Evolutionary conservation across 345 rosid species (phyloP).

Genomic region (Syzygium oleosum): DNA sequence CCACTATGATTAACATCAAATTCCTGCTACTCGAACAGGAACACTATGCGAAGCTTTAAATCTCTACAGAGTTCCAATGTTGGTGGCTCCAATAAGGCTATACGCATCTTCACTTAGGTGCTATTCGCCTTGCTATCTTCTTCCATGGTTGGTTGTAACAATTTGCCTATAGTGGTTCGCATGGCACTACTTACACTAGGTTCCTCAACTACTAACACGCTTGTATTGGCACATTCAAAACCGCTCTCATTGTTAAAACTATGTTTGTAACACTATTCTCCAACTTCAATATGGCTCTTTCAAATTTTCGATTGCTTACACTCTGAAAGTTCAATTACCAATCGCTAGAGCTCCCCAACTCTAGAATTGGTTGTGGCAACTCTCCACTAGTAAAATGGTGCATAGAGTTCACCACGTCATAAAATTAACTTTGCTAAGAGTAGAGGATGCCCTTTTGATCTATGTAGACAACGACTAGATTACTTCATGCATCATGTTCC

Average conservation of each 20-base stretch:
- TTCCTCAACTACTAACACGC: background rate
- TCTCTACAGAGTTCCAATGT: background rate
- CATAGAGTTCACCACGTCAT: background rate
- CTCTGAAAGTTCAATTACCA: background rate
- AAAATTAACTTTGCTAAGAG: background rate
- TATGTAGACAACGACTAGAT: background rate
- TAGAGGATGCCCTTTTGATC: background rate
- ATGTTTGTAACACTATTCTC: background rate
- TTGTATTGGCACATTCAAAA: background rate
- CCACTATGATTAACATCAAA: background rate
- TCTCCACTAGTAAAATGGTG: background rate
- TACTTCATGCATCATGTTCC: background rate
- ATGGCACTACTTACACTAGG: background rate
- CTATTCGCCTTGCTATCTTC: background rate
- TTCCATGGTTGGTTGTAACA: background rate
- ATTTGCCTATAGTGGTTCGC: background rate
- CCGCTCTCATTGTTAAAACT: background rate
- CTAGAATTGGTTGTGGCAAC: background rate
- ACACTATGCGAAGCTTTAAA: background rate
- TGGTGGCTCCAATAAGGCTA: background rate
- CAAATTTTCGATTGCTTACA: background rate
- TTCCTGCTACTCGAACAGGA: background rate
- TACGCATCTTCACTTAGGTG: background rate
- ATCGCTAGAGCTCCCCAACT: accelerated
- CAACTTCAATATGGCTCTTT: background rate